A percentile compares a stretch with the other conserved stretches of the same genome.
These are phyloP conservation scores for Graphilbum ipis-grandicollis DNA, from an alignment of 2,329 filamentous ascomycete species.

Conservation along the genomic window DNA sequence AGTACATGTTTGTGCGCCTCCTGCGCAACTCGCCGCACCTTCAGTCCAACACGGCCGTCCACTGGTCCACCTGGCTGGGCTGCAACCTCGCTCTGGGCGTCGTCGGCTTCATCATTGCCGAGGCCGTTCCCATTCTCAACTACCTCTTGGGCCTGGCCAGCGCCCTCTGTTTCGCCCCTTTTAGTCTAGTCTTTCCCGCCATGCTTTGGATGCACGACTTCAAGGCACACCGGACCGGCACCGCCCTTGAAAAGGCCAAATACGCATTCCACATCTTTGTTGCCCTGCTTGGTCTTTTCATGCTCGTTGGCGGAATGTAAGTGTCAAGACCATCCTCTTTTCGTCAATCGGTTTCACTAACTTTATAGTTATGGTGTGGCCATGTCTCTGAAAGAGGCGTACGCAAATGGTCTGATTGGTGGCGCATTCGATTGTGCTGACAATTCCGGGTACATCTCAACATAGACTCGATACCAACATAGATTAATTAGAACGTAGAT, in stretches of 20 bases:
- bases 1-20: conserved; percentile 18
- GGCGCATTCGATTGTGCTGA: conserved; percentile 1
- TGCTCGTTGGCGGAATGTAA: conserved; percentile 30
- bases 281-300: conserved; percentile 26
- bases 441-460: conserved; percentile 2
- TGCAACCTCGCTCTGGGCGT: conserved; percentile 2
- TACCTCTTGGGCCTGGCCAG: conserved; percentile 8
- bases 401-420: conserved; percentile 1
- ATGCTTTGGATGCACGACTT: conserved; percentile 5
- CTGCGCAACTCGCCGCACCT: conserved; percentile 15
- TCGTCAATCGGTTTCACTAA: conserved; percentile 4
- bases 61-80: conserved; percentile 15
- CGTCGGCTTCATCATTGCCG: conserved; percentile 8
- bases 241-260: conserved; percentile 15
- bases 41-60: conserved; percentile 13
- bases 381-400: not conserved
- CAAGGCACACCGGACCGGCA: conserved; percentile 20
- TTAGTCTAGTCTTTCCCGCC: conserved; percentile 8
- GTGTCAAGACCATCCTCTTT: conserved; percentile 20
- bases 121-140: conserved; percentile 9
- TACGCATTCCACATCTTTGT: conserved; percentile 23
- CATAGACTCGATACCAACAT: no score
- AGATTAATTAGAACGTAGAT: no score
- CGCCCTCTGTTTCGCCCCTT: conserved; percentile 6
- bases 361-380: conserved; percentile 10